Evolutionary conservation across 2,329 filamentous ascomycete species (phyloP), one percentile per base, ranked within the genome.

Genomic region (Exophiala sp.): DNA sequence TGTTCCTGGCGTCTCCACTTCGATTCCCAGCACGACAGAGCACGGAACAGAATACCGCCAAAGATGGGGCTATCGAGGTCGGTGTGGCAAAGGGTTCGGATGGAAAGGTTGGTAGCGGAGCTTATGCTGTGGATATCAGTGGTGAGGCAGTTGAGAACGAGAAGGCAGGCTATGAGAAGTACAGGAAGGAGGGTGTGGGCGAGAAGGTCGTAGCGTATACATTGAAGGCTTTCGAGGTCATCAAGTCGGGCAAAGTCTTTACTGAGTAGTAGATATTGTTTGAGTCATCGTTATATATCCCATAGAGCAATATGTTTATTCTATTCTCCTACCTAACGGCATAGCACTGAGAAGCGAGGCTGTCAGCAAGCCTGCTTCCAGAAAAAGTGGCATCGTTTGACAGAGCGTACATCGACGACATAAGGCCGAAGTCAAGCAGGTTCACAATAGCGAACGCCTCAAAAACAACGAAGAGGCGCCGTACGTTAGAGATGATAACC

Each of bases 191-290:
- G 32, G 59, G 50, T 21, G 38, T 58, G 10, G 59, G 47, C 20
- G 41, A 52, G 50, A 52, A 49, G 42, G 32, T 59, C n/a, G 54
- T 48, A 49, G 35, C 48, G 39, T 50, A 62, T 50, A 61, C 54
- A 12, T 45, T 51, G 52, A 45, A 56, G 32, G 50, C 21, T 8
- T 58, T 59, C 12, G 52, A 61, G 38, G 35, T 20, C 12, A 50
- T 48, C 39, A 16, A 38, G n/a, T 32, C 47, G 9, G 47, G 47
- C 11, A 35, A 50, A 20, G 24, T 29, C 24, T 36, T 42, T 18
- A 11, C 10, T 16, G 39, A 38, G 5, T 38, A 38, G 10, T 38
- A 5, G 10, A 29, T 29, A 8, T 29, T 29, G 24, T 29, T 29
- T 5, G 5, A 29, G 24, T 8, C 7, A 5, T 5, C 24, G 24